Evolutionary conservation across 306 rosid genomes (phyloP).

Genomic region (Astragalus membranaceus): DNA sequence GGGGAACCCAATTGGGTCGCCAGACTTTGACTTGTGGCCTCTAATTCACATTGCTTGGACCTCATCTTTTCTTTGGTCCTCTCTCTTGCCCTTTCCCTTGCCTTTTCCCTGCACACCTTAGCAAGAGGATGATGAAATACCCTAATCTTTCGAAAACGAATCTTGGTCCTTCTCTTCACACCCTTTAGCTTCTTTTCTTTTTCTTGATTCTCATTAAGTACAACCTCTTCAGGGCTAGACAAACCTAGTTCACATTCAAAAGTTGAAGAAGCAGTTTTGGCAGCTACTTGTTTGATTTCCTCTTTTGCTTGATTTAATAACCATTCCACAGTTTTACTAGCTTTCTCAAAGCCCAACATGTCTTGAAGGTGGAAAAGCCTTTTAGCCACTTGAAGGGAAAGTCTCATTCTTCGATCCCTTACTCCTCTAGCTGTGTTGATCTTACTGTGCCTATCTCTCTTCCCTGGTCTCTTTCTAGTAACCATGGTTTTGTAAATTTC

Average conservation of each 20-base stretch:
- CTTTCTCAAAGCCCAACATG: slow-evolving; percentile 4
- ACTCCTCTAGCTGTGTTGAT: neutral
- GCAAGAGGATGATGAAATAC: neutral
- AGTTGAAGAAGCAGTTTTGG: neutral
- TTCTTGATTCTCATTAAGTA: neutral
- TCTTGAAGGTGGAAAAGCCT: slow-evolving; percentile 12
- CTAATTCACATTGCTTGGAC: neutral
- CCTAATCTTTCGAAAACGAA: no score
- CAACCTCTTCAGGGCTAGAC: slow-evolving; percentile 4
- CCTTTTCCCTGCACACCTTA: slow-evolving; percentile 5
- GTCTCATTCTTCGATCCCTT: slow-evolving; percentile 18
- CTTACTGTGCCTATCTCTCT: slow-evolving; percentile 11
- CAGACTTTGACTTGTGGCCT: no score
- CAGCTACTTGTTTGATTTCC: neutral
- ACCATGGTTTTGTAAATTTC: no score
- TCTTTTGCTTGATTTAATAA: neutral
- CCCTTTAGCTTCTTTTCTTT: neutral
- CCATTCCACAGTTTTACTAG: slow-evolving; percentile 8
- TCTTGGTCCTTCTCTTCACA: no score
- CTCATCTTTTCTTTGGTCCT: slow-evolving; percentile 7
- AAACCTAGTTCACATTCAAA: neutral
- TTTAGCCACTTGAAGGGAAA: slow-evolving; percentile 5
- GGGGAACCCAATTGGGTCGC: no score
- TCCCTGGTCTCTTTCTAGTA: neutral
- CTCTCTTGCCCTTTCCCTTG: slow-evolving; percentile 16